A percentile compares a stretch with the other conserved stretches of the same genome.
These are phyloP conservation scores for Solanum tacnaense DNA, from an alignment of 257 asterid genomes.

Conservation along the genomic window DNA sequence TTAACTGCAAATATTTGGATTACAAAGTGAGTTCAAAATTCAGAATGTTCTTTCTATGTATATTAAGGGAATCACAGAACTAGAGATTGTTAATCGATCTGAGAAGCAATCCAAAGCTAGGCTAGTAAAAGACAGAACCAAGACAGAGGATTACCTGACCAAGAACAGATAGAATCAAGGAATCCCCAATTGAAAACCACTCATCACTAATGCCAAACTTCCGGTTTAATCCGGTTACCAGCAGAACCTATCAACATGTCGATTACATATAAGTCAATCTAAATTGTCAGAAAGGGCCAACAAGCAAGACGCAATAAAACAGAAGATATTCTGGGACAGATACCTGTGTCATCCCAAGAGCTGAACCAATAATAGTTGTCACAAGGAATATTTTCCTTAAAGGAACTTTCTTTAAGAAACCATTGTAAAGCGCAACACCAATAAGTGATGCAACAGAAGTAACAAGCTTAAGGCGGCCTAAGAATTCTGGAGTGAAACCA, in stretches of 20 bases:
- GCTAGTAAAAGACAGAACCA: not conserved
- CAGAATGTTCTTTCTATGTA: not conserved
- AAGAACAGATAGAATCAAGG: conserved; percentile 82
- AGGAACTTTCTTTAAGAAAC: conserved; percentile 72
- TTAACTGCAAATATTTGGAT: not conserved
- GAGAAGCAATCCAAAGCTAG: not conserved
- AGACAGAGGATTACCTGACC: conserved; percentile 49
- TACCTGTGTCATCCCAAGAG: conserved; percentile 92
- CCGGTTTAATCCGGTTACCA: conserved; percentile 78
- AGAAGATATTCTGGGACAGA: not conserved
- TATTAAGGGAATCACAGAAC: not conserved
- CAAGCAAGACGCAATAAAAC: not conserved
- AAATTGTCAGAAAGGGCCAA: not conserved
- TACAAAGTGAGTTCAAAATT: not conserved
- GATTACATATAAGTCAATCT: not conserved
- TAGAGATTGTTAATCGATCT: not conserved
- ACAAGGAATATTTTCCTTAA: conserved; percentile 70
- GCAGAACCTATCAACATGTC: conserved; percentile 41
- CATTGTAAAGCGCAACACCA: conserved; percentile 88
- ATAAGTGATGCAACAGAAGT: conserved; percentile 83
- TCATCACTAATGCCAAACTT: conserved; percentile 74
- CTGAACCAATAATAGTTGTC: conserved; percentile 62
- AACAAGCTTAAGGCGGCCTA: conserved; percentile 92
- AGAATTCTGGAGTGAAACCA: conserved; percentile 88
- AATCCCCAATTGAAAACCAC: conserved; percentile 97